phyloP scores from a whole-genome alignment of 1,284 basidiomycete species.

The Tilletia horrida region DNA sequence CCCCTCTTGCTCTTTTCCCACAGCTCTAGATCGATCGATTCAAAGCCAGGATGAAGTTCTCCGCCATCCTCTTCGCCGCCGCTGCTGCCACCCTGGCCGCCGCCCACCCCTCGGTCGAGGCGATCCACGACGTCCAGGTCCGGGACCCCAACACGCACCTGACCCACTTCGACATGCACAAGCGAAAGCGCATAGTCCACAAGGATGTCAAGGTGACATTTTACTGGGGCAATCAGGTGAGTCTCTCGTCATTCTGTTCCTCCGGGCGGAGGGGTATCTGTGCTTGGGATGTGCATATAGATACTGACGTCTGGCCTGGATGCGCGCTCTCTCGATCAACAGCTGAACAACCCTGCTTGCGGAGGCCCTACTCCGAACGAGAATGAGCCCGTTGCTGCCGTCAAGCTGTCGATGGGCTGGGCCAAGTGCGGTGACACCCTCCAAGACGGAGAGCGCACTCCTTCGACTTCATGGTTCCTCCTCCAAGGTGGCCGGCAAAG shows the following conservation, averaged over 20 bases:
- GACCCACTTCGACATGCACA: conserved; percentile 8
- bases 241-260: too few relatives aligned
- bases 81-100: background rate
- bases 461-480: too few relatives aligned
- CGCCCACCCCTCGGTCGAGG: conserved; percentile 4
- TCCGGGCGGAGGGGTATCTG: too few relatives aligned
- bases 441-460: too few relatives aligned
- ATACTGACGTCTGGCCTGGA: too few relatives aligned
- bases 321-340: too few relatives aligned
- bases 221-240: conserved; percentile 16
- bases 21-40: background rate
- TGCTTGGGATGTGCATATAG: too few relatives aligned
- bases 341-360: conserved; percentile 17
- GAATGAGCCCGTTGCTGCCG: conserved; percentile 9
- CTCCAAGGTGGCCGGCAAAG: too few relatives aligned
- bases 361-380: conserved; percentile 15
- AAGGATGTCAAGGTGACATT: conserved; percentile 2
- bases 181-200: conserved; percentile 17
- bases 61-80: background rate
- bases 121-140: background rate
- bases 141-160: conserved; percentile 9
- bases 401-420: conserved; percentile 3
- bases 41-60: conserved; percentile 1
- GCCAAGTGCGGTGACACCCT: conserved; percentile 14
- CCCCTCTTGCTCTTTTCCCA: background rate